phyloP scores from a whole-genome alignment of 768 basidiomycete species.

The Brasilioporus rufonigricans region DNA sequence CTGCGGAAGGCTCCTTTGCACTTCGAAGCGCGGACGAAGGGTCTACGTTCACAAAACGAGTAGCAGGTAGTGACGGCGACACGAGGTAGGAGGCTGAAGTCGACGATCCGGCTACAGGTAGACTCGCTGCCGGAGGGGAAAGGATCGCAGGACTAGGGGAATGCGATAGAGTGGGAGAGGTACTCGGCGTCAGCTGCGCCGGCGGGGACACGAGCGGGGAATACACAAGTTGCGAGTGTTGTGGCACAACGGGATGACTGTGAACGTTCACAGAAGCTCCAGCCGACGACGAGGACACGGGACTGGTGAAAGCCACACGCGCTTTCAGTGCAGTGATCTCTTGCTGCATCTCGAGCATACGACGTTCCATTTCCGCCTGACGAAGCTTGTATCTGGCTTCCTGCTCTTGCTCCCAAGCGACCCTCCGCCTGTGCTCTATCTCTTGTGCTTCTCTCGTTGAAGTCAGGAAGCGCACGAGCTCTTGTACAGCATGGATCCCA shows the following conservation, averaged over 20 bases:
- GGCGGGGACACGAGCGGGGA: constrained; percentile 3
- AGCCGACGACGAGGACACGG: constrained; percentile 4
- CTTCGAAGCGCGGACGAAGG: constrained; percentile 7
- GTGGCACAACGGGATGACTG: not conserved
- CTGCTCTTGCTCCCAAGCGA: constrained; percentile 69
- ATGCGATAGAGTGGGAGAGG: constrained; percentile 30
- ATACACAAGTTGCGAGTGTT: constrained; percentile 9
- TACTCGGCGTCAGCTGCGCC: constrained; percentile 31
- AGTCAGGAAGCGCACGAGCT: constrained; percentile 57
- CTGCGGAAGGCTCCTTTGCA: constrained; percentile 31
- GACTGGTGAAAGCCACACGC: constrained; percentile 32
- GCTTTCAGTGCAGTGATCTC: constrained; percentile 49
- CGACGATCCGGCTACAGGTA: constrained; percentile 11
- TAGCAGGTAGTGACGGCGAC: constrained; percentile 16
- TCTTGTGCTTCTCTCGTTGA: constrained; percentile 60
- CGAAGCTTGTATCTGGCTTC: constrained; percentile 55
- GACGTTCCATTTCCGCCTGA: constrained; percentile 59
- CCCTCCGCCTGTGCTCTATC: constrained; percentile 54
- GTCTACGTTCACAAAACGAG: constrained; percentile 22
- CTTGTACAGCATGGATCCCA: constrained; percentile 49
- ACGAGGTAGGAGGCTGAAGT: constrained; percentile 2
- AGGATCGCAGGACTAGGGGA: constrained; percentile 28
- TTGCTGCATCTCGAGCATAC: constrained; percentile 52
- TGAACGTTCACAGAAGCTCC: constrained; percentile 1
- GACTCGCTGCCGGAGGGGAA: constrained; percentile 9